Percentiles rank a stretch among this genome's conserved stretches.
phyloP scores from a whole-genome alignment of 1,284 basidiomycete genomes.

The Chondrostereum purpureum region DNA sequence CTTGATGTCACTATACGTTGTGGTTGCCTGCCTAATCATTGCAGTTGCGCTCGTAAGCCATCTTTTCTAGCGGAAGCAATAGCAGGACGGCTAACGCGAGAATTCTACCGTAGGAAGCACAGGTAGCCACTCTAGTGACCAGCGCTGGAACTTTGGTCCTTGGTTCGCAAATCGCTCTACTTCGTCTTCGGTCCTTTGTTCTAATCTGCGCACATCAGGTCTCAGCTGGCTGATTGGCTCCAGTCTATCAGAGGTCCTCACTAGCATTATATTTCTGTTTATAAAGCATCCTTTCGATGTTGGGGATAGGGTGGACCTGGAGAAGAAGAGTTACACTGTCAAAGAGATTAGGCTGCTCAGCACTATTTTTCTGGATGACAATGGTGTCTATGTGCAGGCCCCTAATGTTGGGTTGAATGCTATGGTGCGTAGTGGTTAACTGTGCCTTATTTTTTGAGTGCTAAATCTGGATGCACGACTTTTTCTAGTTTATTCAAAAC shows the following conservation, averaged over 20 bases:
- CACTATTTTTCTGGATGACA: constrained; percentile 66
- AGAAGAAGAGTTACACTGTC: constrained; percentile 64
- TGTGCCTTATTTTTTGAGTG: neutral
- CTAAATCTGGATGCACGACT: constrained; percentile 13
- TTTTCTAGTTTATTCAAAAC: constrained; percentile 59
- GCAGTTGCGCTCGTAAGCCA: constrained; percentile 60
- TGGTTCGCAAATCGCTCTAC: constrained; percentile 35
- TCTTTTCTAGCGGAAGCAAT: constrained; percentile 3
- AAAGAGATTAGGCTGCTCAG: constrained; percentile 83
- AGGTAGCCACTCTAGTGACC: constrained; percentile 69
- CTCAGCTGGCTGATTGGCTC: constrained; percentile 87
- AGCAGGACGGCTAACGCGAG: neutral
- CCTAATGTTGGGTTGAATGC: constrained; percentile 66
- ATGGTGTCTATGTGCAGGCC: constrained; percentile 56
- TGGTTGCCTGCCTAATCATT: constrained; percentile 69
- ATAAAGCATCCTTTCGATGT: constrained; percentile 87
- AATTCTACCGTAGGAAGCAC: constrained; percentile 44
- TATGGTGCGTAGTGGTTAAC: constrained; percentile 45
- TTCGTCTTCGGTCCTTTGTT: constrained; percentile 4
- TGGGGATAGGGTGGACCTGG: constrained; percentile 67
- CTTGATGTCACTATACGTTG: constrained; percentile 58
- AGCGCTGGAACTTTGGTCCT: constrained; percentile 80
- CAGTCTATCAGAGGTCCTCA: constrained; percentile 61
- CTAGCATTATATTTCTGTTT: constrained; percentile 83
- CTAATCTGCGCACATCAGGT: too few relatives aligned